Evolutionary conservation across 306 rosid genomes (phyloP).

Genomic region (Delonix regia): DNA sequence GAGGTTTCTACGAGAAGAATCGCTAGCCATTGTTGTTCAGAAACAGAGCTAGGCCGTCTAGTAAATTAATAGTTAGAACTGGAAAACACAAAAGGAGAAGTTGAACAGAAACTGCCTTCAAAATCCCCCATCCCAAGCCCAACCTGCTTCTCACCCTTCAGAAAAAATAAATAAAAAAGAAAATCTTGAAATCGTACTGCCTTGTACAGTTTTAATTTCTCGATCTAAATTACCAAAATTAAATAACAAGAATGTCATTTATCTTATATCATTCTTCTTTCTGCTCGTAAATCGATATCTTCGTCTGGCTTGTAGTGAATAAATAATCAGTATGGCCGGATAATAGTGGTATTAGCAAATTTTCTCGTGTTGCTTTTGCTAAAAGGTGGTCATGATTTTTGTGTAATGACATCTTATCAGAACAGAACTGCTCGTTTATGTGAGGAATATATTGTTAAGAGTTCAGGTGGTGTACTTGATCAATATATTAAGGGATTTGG

Average conservation of each 20-base stretch:
- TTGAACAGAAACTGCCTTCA: background rate
- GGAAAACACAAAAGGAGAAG: background rate
- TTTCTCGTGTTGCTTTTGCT: background rate
- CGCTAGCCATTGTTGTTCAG: conserved; percentile 44
- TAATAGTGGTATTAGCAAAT: background rate
- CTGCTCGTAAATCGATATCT: background rate
- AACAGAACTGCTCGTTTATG: conserved; percentile 5
- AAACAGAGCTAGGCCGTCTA: conserved; percentile 8
- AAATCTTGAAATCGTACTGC: background rate
- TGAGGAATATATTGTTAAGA: conserved; percentile 17
- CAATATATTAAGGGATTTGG: background rate
- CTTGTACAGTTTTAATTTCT: background rate
- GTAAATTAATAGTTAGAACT: background rate
- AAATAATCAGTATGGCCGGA: background rate
- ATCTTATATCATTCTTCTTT: background rate
- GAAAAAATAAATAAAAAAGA: background rate
- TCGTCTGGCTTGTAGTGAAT: background rate
- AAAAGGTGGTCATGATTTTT: background rate
- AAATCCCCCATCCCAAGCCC: background rate
- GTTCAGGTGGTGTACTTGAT: background rate
- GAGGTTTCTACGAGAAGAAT: conserved; percentile 70
- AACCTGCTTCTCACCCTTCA: too few species aligned
- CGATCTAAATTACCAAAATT: background rate
- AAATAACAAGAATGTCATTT: background rate
- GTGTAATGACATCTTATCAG: background rate